Evolutionary conservation across 2,329 filamentous ascomycete species (phyloP).

Genomic region (Neoarthrinium moseri): DNA sequence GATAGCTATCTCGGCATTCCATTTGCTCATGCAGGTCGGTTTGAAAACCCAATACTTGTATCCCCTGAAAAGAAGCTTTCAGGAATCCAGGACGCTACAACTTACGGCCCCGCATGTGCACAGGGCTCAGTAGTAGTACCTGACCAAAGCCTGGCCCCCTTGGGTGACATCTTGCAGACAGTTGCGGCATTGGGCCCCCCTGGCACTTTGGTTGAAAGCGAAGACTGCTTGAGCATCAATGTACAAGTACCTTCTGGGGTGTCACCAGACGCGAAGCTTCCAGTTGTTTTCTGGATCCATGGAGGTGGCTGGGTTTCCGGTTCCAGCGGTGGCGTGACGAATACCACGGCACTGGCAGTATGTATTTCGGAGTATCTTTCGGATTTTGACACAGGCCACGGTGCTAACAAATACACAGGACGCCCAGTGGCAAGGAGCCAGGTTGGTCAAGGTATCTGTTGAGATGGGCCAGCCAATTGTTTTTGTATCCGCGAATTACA

Average conservation of each 20-base stretch:
- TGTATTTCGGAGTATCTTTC: too few species aligned
- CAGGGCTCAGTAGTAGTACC: not conserved
- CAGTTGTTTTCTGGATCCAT: conserved; percentile 58
- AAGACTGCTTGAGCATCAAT: conserved; percentile 52
- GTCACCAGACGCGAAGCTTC: conserved; percentile 40
- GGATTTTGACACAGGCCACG: too few species aligned
- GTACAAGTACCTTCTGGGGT: conserved; percentile 45
- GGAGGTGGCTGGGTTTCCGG: conserved; percentile 45
- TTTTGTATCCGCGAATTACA: not conserved
- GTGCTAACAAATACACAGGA: too few species aligned
- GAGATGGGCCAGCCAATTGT: not conserved
- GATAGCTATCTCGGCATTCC: not conserved
- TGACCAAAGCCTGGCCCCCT: not conserved
- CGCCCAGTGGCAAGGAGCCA: too few species aligned
- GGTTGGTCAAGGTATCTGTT: too few species aligned
- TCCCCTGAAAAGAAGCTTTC: not conserved
- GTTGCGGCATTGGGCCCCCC: not conserved
- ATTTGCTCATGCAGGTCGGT: not conserved
- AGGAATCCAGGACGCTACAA: too few species aligned
- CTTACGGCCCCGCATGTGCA: not conserved
- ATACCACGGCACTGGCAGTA: not conserved
- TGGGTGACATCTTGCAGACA: too few species aligned
- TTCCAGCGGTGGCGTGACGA: not conserved
- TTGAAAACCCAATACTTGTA: not conserved
- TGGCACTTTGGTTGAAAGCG: conserved; percentile 19